Evolutionary conservation across 2,329 filamentous ascomycete species (phyloP), one percentile per base, ranked within the genome.

Genomic region (Helotiales sp.): DNA sequence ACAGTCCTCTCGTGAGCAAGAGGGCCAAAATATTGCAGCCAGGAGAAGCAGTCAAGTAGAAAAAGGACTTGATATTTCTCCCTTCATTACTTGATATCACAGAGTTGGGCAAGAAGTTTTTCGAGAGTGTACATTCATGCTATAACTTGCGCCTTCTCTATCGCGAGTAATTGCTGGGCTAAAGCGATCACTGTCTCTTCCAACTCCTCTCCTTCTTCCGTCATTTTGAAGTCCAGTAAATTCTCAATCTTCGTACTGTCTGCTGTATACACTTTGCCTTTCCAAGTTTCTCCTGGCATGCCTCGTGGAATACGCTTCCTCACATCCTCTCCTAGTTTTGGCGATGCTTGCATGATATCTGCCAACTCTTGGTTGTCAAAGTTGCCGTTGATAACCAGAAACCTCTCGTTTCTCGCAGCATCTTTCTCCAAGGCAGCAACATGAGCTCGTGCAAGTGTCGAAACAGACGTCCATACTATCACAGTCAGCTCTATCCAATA

Each of bases 211-310:
- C 71, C 73, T 30, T n/a, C n/a, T n/a, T n/a, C n/a, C n/a, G n/a
- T n/a, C n/a, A n/a, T n/a, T n/a, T n/a, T n/a, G n/a, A n/a, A n/a
- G n/a, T n/a, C n/a, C n/a, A n/a, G n/a, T n/a, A n/a, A n/a, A n/a
- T n/a, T n/a, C n/a, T n/a, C n/a, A n/a, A 69, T 75, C 48, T 76
- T 79, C 1, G 72, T 81, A 13, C 80, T 59, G 79, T 84, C 67
- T 72, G 82, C 68, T 63, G 81, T 49, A 52, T 72, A 71, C 63
- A 71, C 68, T 1, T 64, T 66, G 27, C 61, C 58, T 2, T 57
- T 61, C 51, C 67, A 58, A 4, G 68, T 61, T 25, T 58, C 61
- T 9, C 69, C 67, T 1, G 69, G 67, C 25, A 66, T 53, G 17
- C 69, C 69, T 12, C 63, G 29, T 0, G 69, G 65, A 3, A 63